Percentiles rank a stretch among this genome's conserved stretches.
Conservation (phyloP, 805 yeast species). For the Yarrowia sp. region DNA sequence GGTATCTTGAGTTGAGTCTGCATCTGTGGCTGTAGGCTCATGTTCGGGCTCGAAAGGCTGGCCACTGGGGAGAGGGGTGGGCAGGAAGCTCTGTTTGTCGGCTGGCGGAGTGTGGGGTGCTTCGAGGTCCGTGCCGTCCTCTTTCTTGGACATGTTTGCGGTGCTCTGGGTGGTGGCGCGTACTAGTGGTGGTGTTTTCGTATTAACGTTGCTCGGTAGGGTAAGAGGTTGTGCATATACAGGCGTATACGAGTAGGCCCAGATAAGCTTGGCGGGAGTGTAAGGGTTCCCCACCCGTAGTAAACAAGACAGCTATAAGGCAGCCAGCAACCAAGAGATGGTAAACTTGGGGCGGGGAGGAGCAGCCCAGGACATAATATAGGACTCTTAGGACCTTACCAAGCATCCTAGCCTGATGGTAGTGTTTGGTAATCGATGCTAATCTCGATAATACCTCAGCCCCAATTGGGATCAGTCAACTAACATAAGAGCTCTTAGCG, state of each 20-base stretch:
- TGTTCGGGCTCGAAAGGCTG: slow-evolving; percentile 4
- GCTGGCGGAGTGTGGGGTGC: slow-evolving; percentile 18
- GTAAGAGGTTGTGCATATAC: slow-evolving; percentile 18
- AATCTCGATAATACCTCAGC: neutral
- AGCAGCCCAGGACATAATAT: too few relatives aligned
- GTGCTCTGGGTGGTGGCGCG: slow-evolving; percentile 13
- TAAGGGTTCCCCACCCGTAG: neutral
- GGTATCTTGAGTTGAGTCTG: slow-evolving; percentile 3
- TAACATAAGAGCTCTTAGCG: neutral
- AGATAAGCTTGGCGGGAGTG: slow-evolving; percentile 21
- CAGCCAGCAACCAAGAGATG: neutral
- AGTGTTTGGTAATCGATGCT: too few relatives aligned
- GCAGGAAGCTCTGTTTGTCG: slow-evolving; percentile 17
- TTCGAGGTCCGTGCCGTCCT: slow-evolving; percentile 19
- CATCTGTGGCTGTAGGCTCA: neutral
- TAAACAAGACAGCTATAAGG: neutral
- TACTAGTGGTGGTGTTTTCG: slow-evolving; percentile 24
- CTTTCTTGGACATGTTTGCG: slow-evolving; percentile 1
- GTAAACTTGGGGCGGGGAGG: neutral
- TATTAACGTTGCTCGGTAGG: slow-evolving; percentile 24
- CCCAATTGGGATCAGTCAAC: neutral
- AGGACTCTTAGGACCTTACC: neutral
- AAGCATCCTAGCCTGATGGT: neutral
- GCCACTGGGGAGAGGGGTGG: slow-evolving; percentile 11
- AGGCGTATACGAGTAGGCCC: slow-evolving; percentile 16